Percentiles rank a stretch among this genome's conserved stretches.
phyloP scores from a whole-genome alignment of 805 yeast genomes.

The Myxozyma kluyveri region DNA sequence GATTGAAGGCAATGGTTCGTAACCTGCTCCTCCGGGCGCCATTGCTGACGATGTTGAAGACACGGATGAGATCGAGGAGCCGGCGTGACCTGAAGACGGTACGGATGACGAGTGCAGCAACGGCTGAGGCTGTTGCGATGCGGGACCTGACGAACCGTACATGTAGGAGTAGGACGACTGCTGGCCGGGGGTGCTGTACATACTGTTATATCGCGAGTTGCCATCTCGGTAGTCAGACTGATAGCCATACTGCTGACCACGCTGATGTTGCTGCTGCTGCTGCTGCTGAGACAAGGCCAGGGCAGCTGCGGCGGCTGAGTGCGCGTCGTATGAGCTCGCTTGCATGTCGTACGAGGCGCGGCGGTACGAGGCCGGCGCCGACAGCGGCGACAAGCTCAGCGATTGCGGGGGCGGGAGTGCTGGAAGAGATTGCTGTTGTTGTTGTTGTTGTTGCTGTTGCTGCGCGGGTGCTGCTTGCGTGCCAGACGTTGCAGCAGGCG shows the following conservation, averaged over 20 bases:
- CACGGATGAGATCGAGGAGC: neutral
- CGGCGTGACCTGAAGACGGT: neutral
- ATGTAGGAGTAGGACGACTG: neutral
- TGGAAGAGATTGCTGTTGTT: slow-evolving; percentile 3
- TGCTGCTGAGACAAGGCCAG: slow-evolving; percentile 6
- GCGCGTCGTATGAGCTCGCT: neutral
- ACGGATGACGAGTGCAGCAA: neutral
- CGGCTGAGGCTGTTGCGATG: neutral
- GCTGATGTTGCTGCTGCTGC: slow-evolving; percentile 12
- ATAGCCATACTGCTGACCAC: neutral
- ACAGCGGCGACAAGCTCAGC: neutral
- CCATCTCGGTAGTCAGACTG: too few species aligned
- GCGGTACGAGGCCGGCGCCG: too few species aligned
- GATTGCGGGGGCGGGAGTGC: slow-evolving; percentile 6
- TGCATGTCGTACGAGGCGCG: neutral
- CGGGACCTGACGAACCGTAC: too few species aligned
- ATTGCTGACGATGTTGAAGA: neutral
- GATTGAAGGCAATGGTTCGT: neutral
- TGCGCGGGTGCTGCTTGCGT: neutral
- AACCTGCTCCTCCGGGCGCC: too few species aligned
- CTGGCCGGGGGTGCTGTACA: neutral
- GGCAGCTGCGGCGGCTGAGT: slow-evolving; percentile 3
- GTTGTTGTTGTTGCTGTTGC: slow-evolving; percentile 6
- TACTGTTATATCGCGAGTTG: too few species aligned
- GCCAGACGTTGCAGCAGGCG: neutral